Evolutionary conservation across 2,329 filamentous ascomycete genomes (phyloP).

Genomic region (Lasiodiplodia sp.): DNA sequence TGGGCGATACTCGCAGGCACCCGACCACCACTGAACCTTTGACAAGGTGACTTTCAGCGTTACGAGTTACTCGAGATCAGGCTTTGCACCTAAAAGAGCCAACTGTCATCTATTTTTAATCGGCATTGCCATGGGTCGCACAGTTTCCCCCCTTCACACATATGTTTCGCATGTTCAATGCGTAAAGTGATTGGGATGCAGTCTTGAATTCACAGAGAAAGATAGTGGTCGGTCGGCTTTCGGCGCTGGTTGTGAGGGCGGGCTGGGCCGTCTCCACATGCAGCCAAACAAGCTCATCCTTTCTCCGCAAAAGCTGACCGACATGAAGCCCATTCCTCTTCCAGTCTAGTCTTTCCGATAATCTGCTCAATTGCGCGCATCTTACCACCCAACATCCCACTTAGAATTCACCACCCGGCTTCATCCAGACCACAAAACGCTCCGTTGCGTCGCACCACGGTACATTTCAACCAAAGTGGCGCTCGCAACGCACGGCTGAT

Average conservation of each 20-base stretch:
- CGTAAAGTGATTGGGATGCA: no score
- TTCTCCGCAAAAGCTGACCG: conserved; percentile 9
- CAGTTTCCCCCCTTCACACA: neutral
- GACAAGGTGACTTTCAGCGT: conserved; percentile 6
- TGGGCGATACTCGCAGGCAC: conserved; percentile 67
- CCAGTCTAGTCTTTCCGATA: conserved; percentile 16
- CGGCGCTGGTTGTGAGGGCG: neutral
- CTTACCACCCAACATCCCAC: conserved; percentile 18
- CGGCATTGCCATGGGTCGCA: neutral
- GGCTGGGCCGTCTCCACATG: conserved; percentile 4
- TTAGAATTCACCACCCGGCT: conserved; percentile 13
- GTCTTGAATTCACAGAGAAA: no score
- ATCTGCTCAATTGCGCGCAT: conserved; percentile 31
- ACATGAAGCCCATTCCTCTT: neutral
- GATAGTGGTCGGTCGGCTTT: neutral
- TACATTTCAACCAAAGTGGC: conserved; percentile 7
- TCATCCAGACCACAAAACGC: neutral
- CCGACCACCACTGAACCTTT: neutral
- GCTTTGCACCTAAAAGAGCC: neutral
- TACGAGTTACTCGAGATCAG: neutral
- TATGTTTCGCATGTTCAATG: neutral
- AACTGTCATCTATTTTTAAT: no score
- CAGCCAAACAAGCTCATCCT: conserved; percentile 23
- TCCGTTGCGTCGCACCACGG: conserved; percentile 17
- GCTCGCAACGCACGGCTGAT: neutral